These are phyloP conservation scores for Pulicaria dysenterica DNA, from an alignment of 129 eudicot species.

Conservation along the genomic window DNA sequence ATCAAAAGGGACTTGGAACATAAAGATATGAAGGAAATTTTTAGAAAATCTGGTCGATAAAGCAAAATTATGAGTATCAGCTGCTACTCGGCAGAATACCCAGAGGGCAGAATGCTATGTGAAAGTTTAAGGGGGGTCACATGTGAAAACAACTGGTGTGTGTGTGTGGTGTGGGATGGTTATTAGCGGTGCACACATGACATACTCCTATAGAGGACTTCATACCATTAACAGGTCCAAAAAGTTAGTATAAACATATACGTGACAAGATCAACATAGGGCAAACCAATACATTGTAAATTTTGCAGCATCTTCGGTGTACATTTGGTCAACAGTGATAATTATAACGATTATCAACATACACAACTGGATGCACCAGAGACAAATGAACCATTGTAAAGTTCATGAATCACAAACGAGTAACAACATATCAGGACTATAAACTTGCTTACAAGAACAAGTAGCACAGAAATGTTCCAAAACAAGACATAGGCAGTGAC, in stretches of 20 bases:
- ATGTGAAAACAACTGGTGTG: too few species aligned
- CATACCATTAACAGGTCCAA: neutral
- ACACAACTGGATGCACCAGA: neutral
- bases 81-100: too few species aligned
- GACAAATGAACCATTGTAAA: neutral
- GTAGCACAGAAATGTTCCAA: neutral
- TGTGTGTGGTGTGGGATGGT: too few species aligned
- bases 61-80: too few species aligned
- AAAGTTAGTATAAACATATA: neutral
- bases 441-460: neutral
- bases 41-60: too few species aligned
- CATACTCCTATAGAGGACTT: neutral
- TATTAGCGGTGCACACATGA: too few species aligned
- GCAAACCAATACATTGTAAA: neutral
- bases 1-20: neutral
- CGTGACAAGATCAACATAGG: neutral
- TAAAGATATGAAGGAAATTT: neutral
- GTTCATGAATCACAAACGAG: neutral
- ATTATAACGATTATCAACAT: neutral
- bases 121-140: too few species aligned
- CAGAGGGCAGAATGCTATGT: too few species aligned
- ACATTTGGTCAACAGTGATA: neutral
- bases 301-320: neutral
- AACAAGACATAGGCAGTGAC: neutral
- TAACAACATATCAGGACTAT: neutral